Percentiles rank a stretch among this genome's conserved stretches.
These are phyloP conservation scores for Bremia lactucae DNA, from an alignment of 352 stramenopile genomes.

Conservation along the genomic window DNA sequence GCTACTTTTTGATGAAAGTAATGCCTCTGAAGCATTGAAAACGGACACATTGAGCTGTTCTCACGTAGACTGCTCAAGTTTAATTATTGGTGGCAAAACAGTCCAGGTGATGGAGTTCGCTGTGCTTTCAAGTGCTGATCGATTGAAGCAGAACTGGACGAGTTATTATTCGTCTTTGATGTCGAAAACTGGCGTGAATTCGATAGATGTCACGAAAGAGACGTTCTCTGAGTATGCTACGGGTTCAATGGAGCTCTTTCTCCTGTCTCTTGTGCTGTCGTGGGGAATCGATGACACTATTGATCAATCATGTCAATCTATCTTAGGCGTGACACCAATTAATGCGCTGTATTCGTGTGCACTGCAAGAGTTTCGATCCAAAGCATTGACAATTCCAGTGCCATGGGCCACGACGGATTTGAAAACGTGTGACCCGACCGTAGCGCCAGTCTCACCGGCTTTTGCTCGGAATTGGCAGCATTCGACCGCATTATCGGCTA, in stretches of 20 bases:
- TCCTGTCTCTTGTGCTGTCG: conserved; percentile 67
- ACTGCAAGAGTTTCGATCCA: conserved; percentile 37
- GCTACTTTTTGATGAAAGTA: conserved; percentile 42
- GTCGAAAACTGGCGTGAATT: neutral
- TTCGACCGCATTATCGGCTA: conserved; percentile 56
- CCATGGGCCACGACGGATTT: conserved; percentile 31
- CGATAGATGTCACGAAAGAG: neutral
- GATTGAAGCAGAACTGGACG: conserved; percentile 63
- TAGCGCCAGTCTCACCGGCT: conserved; percentile 4
- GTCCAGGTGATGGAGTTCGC: conserved; percentile 57
- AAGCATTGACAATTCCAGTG: conserved; percentile 61
- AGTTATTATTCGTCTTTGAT: conserved; percentile 39
- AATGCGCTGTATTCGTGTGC: conserved; percentile 56
- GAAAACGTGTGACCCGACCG: neutral
- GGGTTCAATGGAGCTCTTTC: conserved; percentile 54
- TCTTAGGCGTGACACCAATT: conserved; percentile 47
- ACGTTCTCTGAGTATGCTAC: conserved; percentile 43
- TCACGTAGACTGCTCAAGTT: conserved; percentile 37
- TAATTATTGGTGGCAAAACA: conserved; percentile 39
- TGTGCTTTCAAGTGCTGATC: conserved; percentile 50
- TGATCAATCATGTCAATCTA: conserved; percentile 41
- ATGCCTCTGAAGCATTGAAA: conserved; percentile 10
- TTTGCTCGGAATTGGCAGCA: conserved; percentile 68
- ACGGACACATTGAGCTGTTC: neutral
- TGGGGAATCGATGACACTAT: conserved; percentile 60